Base-by-base conservation (phyloP, 441 rosid genomes). In the Gossypium trilobum region DNA sequence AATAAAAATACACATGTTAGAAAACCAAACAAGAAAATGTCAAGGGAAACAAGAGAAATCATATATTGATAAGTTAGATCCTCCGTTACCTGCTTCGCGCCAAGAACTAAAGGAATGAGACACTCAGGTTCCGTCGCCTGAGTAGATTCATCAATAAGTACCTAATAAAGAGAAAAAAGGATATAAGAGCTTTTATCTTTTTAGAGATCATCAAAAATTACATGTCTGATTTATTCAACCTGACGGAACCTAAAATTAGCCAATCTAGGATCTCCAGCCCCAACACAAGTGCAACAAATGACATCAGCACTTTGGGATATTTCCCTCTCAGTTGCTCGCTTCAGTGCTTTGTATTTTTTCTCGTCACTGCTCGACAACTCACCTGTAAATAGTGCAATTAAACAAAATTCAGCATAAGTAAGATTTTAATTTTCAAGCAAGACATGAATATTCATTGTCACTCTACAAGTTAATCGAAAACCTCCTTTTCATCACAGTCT, bases 301-400 rank as follows among this genome's bases (percentile, higher is more conserved):
- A 95, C 98, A 83, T 95, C 99, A 73, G 99, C 99, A 78, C 98
- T 95, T 83, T 95, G 99, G 44, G 95, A 87, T 81, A 95, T 95
- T 84, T 93, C 99, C 50, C 98, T 86, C 82, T 95, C 99, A 19
- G 97, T 93, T 50, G 93, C 94, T 46, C 97, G 90, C 86, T 95
- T 95, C 68, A 95, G 77, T 48, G 92, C 92, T 85, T 95, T 90
- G 86, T 90, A 95, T 76, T 93, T 95, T 81, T 95, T 95, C 91
- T 95, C 98, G 79, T 95, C 99, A 85, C 97, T 88, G 76, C 98
- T 93, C 14, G 99, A 95, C 78, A 95, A 78, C 71, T 93, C 99
- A 72, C 99, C 99, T 95, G 86, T 68, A 78, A 42, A 77, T 59
- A 46, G 44, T 68, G 9, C 22, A 33, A 44, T 14, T 8, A 50